Conservation (phyloP, 176 grass and related monocot genomes). For the Triticum turgidum region DNA sequence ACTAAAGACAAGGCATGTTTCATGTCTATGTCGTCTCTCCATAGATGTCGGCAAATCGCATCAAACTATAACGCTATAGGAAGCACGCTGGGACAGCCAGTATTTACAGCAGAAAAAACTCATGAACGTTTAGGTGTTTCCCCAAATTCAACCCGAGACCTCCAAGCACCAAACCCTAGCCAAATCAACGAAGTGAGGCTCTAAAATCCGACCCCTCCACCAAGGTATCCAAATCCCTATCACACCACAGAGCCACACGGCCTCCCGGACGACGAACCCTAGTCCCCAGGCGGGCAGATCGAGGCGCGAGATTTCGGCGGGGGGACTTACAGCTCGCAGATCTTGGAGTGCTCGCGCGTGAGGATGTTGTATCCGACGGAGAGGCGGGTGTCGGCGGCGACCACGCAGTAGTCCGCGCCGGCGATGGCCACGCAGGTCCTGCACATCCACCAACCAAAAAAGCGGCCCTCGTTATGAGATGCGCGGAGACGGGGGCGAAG, state of each 20-base stretch:
- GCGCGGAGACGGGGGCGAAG: background rate
- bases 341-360: constrained; percentile 96
- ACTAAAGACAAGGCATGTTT: background rate
- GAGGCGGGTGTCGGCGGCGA: constrained; percentile 92
- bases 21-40: background rate
- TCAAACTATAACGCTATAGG: background rate
- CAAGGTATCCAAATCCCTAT: background rate
- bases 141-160: constrained; percentile 1
- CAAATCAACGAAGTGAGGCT: background rate
- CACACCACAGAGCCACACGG: background rate
- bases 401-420: constrained; percentile 78
- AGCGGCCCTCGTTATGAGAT: constrained; percentile 11
- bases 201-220: background rate
- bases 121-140: background rate
- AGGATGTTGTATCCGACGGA: constrained; percentile 92
- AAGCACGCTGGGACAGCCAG: background rate
- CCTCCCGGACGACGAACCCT: constrained; percentile 22
- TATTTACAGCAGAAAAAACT: background rate
- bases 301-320: constrained; percentile 19
- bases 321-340: constrained; percentile 79
- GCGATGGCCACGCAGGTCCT: constrained; percentile 97
- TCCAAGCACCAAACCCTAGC: constrained; percentile 39
- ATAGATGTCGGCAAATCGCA: background rate
- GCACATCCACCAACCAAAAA: constrained; percentile 19
- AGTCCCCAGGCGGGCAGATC: constrained; percentile 30